Conservation (phyloP, 106 monocot species). For the Phalaenopsis equestris region DNA sequence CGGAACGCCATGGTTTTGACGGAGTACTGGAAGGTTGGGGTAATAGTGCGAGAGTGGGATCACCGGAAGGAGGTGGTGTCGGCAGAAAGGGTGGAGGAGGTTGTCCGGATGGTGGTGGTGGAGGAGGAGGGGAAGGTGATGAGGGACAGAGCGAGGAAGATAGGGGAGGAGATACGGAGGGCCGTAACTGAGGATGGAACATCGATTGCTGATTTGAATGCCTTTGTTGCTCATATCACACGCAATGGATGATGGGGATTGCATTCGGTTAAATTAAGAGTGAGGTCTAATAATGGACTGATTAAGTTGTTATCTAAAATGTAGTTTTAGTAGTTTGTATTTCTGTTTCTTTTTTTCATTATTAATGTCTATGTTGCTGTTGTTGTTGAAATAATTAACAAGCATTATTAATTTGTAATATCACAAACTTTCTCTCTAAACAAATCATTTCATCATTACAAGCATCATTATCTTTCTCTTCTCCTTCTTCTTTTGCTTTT, state of each 20-base stretch:
- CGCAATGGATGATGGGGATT: background rate
- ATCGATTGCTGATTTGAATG: constrained; percentile 4
- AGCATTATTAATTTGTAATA: no score
- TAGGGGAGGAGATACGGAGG: background rate
- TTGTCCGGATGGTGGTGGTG: constrained; percentile 9
- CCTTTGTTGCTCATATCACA: constrained; percentile 7
- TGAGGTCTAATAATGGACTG: no score
- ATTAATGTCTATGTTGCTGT: no score
- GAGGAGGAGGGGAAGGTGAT: constrained; percentile 9
- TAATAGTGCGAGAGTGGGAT: constrained; percentile 10
- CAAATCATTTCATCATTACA: no score
- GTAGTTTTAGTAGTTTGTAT: no score
- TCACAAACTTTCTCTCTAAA: no score
- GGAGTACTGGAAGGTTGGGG: constrained; percentile 7
- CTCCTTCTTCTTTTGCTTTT: no score
- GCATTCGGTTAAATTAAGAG: no score
- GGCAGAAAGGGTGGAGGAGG: constrained; percentile 5
- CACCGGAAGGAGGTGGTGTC: background rate
- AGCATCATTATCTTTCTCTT: no score
- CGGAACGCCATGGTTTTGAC: constrained; percentile 12
- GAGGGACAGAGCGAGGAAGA: constrained; percentile 1
- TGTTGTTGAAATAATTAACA: no score
- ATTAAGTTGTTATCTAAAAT: no score
- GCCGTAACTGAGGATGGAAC: constrained; percentile 2
- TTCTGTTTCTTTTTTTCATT: no score